These are phyloP conservation scores for Pythium folliculosum DNA, from an alignment of 352 stramenopile species.

Conservation along the genomic window DNA sequence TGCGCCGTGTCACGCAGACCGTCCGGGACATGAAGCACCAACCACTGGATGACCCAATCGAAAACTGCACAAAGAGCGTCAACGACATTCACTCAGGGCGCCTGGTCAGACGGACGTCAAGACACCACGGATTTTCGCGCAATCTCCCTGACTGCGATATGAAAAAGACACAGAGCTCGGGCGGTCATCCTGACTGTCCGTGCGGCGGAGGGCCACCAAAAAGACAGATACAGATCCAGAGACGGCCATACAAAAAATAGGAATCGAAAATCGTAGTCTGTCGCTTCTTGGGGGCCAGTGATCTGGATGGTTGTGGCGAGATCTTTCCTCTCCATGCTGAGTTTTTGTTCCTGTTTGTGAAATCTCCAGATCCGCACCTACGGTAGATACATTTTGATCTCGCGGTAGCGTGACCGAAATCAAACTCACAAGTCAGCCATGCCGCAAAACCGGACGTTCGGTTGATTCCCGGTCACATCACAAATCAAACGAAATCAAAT, in stretches of 20 bases:
- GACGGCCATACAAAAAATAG: not conserved
- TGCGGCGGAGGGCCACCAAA: not conserved
- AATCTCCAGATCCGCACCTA: not conserved
- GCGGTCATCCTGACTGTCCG: not conserved
- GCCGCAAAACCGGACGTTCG: not conserved
- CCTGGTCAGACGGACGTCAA: conserved; percentile 9
- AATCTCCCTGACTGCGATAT: conserved; percentile 14
- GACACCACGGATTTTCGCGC: conserved; percentile 10
- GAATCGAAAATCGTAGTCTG: not conserved
- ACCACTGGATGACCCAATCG: conserved; percentile 17
- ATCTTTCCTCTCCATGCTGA: not conserved
- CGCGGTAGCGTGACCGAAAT: conserved; percentile 4
- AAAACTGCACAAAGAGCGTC: conserved; percentile 9
- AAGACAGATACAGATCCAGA: conserved; percentile 25
- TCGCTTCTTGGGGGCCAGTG: not conserved
- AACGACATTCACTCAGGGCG: conserved; percentile 24
- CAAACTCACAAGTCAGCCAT: conserved; percentile 11
- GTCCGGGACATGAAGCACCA: conserved; percentile 22
- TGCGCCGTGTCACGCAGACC: conserved; percentile 8
- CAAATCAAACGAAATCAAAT: conserved; percentile 5
- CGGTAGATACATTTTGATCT: not conserved
- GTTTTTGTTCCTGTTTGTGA: not conserved
- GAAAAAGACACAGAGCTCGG: conserved; percentile 22
- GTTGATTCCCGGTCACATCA: not conserved
- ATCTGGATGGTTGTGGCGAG: not conserved